Base-by-base conservation (phyloP, 2,329 filamentous ascomycete species). In the Fusarium subtropicale region DNA sequence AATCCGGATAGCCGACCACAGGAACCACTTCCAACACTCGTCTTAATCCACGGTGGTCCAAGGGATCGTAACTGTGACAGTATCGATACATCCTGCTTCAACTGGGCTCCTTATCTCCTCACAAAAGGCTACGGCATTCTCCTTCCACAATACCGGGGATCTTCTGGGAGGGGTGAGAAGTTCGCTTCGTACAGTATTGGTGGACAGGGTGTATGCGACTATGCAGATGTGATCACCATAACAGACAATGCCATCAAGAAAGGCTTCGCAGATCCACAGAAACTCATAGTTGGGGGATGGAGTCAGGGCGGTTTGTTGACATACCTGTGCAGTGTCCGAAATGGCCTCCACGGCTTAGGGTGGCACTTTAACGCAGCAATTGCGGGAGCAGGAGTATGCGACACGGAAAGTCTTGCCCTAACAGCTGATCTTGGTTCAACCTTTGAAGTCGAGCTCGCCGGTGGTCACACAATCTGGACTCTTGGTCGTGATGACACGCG, bases 271-370 rank as follows among this genome's bases (percentile, higher is more conserved):
- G 74, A 82, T 31, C 36, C 65, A 1, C 48, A 76, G 3, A 74
- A 71, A 3, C 64, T 82, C 2, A 66, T 79, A 2, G 77, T 81
- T 1, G 79, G 77, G 3, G 80, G 81, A 1, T 80, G 74, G 72
- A 77, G 75, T 24, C 79, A 81, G 62, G 81, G 80, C 12, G 81
- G 81, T 3, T 79, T 77, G 16, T 64, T 83, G 1, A 72, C 76
- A 4, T 81, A 80, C 63, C 73, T 82, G 2, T 74, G 73, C 30
- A 71, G 73, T 26, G 78, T 79, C 4, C 76, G 79, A 16, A 80
- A 81, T 56, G 78, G 78, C 7, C 59, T 71, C 2, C 73, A 78
- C 53, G 70, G 59, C 2, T 65, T 71, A 1, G 78, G 73, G 3
- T 82, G 81, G 79, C 66, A 69, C 5, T 82, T 81, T 68, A 66